Percentiles rank a stretch among this genome's conserved stretches.
Evolutionary conservation across 805 yeast species (phyloP).

Genomic region (Wickerhamiella shivajii): DNA sequence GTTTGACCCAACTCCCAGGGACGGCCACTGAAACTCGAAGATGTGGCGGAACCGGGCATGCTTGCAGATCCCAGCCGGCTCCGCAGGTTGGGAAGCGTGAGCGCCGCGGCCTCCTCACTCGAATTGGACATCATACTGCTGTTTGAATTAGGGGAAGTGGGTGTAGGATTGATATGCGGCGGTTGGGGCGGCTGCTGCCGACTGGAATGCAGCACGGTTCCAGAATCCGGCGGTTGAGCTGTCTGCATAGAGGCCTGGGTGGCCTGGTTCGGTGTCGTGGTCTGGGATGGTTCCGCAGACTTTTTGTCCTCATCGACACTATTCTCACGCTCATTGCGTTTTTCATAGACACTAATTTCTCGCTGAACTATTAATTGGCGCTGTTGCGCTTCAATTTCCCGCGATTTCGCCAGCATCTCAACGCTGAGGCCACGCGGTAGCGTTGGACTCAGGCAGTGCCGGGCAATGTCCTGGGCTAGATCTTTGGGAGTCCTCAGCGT

Average conservation of each 20-base stretch:
- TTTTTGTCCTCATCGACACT: neutral
- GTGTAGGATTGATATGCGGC: no score
- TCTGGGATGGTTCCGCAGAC: no score
- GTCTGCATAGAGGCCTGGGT: no score
- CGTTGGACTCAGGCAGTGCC: conserved; percentile 14
- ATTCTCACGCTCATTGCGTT: neutral
- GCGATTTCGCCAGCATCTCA: conserved; percentile 10
- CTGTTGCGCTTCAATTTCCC: conserved; percentile 13
- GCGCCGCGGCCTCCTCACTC: no score
- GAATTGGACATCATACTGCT: no score
- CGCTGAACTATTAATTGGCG: conserved; percentile 12
- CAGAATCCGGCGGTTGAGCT: no score
- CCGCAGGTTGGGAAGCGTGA: no score
- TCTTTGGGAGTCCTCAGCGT: conserved; percentile 7
- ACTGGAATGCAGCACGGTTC: no score
- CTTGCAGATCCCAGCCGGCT: conserved; percentile 1
- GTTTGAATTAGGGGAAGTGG: no score
- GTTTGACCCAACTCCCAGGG: conserved; percentile 6
- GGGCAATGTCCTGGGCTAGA: conserved; percentile 11
- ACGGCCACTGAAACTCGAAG: neutral
- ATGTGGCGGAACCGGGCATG: conserved; percentile 7
- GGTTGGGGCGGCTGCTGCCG: no score
- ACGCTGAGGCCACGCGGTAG: conserved; percentile 10
- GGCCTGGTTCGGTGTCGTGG: no score
- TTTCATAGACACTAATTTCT: conserved; percentile 1